These are phyloP conservation scores for Camelina hispida DNA, from an alignment of 345 rosid genomes.

Conservation along the genomic window DNA sequence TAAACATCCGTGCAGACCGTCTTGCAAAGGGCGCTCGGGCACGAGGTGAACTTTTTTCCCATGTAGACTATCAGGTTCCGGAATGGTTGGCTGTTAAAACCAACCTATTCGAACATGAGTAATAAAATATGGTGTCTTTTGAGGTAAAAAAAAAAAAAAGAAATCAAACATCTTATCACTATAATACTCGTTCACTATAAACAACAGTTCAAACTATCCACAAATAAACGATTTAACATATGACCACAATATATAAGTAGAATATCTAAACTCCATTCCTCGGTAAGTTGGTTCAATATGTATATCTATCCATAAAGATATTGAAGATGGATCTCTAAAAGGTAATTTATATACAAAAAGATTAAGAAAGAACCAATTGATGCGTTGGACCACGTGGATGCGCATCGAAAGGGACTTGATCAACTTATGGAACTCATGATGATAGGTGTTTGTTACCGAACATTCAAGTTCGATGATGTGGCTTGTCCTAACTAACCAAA, in stretches of 20 bases:
- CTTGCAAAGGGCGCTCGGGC: too few species aligned
- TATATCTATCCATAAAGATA: neutral
- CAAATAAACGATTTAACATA: neutral
- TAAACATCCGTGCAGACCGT: too few species aligned
- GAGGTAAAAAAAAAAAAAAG: too few species aligned
- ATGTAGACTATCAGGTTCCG: too few species aligned
- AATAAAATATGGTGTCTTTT: too few species aligned
- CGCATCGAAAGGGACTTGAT: constrained; percentile 31
- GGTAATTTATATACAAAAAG: neutral
- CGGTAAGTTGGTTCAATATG: neutral
- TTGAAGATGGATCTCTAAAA: neutral
- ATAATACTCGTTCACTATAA: neutral
- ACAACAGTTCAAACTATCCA: constrained; percentile 16
- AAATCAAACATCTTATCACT: neutral
- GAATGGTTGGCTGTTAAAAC: too few species aligned
- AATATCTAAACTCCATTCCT: constrained; percentile 6
- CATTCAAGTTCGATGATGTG: constrained; percentile 43
- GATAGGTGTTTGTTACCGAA: constrained; percentile 39
- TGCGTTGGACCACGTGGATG: constrained; percentile 41
- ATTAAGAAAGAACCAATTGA: constrained; percentile 2
- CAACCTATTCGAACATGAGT: too few species aligned
- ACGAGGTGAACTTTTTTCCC: too few species aligned
- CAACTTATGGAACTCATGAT: constrained; percentile 27
- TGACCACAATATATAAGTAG: too few species aligned
- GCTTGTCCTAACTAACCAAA: constrained; percentile 29